phyloP scores from a whole-genome alignment of 306 rosid species.

The Cucurbita maxima region DNA sequence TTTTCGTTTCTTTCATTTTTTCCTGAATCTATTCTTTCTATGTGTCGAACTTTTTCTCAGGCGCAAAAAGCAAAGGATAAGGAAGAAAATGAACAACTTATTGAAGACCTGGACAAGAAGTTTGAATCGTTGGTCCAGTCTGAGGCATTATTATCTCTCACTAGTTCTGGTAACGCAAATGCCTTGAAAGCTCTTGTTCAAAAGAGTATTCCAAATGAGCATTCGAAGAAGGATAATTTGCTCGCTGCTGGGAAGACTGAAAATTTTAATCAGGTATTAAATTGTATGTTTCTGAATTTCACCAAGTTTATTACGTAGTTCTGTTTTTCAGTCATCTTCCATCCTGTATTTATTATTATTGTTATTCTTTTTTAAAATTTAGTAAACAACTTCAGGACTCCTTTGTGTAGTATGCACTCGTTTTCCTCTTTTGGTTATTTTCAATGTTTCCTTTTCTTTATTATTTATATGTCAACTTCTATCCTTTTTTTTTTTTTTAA shows the following conservation, averaged over 20 bases:
- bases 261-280: slow-evolving; percentile 31
- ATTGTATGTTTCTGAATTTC: neutral
- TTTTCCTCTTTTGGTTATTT: neutral
- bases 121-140: slow-evolving; percentile 47
- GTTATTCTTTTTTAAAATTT: neutral
- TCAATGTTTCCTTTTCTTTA: neutral
- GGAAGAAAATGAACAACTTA: slow-evolving; percentile 58
- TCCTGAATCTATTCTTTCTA: neutral
- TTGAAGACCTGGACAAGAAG: slow-evolving; percentile 61
- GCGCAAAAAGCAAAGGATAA: slow-evolving; percentile 79
- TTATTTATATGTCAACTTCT: neutral
- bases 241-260: slow-evolving; percentile 17
- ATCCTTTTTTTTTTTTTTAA: neutral
- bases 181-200: slow-evolving; percentile 56
- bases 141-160: slow-evolving; percentile 36
- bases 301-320: neutral
- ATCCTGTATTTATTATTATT: neutral
- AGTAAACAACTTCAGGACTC: neutral
- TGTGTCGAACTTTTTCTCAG: slow-evolving; percentile 23
- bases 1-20: neutral
- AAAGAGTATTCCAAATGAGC: slow-evolving; percentile 29
- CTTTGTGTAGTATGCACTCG: neutral
- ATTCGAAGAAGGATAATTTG: slow-evolving; percentile 23
- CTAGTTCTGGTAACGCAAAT: slow-evolving; percentile 52
- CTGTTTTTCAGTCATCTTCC: neutral